Evolutionary conservation across 2,329 filamentous ascomycete species (phyloP), one percentile per base, ranked within the genome.

Genomic region (Pseudogymnoascus sp.): DNA sequence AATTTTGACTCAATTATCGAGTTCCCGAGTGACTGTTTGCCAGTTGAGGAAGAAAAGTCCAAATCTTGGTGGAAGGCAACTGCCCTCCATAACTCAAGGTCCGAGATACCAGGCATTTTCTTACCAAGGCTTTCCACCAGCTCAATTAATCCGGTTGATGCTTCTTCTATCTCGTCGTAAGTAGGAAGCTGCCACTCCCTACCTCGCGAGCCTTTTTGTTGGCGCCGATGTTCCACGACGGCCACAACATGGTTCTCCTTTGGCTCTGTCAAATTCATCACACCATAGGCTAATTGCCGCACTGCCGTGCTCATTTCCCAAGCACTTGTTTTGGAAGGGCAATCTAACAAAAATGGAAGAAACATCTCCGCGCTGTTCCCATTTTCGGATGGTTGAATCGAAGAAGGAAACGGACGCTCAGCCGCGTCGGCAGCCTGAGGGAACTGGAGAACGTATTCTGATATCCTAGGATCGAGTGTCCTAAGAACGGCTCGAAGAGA

Each of bases 301-400:
- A 83, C 73, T 6, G 69, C 61, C 25, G 74, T 76, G 60, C 81
- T 81, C 62, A 79, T 74, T 60, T 78, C 76, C 83, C 84, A 86
- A 14, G 81, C 80, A 66, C 78, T 85, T 43, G 78, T 77, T 30
- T 79, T 77, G n/a, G 71, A 68, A 16, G 79, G 78, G 61, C 78
- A 79, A 64, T 87, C 84, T 8, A 85, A 73, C 0, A 91, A 71
- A 20, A 86, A 77, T 0, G 87, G 85, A 0, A 91, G 77, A 69
- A 87, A 92, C 11, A 90, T 78, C 39, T 78, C 73, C 11, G 73
- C 18, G 16, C 59, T 39, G 4, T 66, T 37, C 50, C 66, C 65
- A 5, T 67, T 60, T 25, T 61, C 60, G 9, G 50, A 3, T 35
- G 65, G 58, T 64, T 72, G 66, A n/a, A 32, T 18, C n/a, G 47